Evolutionary conservation across 257 asterid species (phyloP).

Genomic region (Solanum appendiculatum): DNA sequence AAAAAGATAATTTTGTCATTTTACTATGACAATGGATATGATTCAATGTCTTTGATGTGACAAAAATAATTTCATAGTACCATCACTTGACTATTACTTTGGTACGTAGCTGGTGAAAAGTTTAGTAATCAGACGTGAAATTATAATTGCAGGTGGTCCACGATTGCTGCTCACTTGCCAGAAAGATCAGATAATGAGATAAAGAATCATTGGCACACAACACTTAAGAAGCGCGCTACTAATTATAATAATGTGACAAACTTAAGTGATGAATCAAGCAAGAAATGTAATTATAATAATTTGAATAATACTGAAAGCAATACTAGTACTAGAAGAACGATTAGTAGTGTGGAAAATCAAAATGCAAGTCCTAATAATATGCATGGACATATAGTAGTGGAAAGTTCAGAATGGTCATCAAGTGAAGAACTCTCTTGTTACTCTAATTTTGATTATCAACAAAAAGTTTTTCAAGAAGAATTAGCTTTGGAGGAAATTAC

Average conservation of each 20-base stretch:
- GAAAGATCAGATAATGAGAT: constrained; percentile 1
- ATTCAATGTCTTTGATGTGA: neutral
- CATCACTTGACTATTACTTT: neutral
- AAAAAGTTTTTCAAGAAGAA: neutral
- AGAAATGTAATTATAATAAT: no score
- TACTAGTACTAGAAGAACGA: neutral
- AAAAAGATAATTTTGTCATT: no score
- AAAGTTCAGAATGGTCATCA: neutral
- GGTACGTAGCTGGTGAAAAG: neutral
- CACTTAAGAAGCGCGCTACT: neutral
- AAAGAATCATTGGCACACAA: neutral
- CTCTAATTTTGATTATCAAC: neutral
- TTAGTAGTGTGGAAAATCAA: neutral
- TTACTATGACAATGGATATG: neutral
- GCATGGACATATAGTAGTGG: neutral
- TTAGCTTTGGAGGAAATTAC: neutral
- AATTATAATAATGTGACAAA: neutral
- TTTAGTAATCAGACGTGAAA: neutral
- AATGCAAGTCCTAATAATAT: neutral
- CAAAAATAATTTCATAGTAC: neutral
- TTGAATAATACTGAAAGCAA: neutral
- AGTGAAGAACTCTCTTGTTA: neutral
- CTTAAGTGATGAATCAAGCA: no score
- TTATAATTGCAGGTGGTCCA: neutral
- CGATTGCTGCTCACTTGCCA: neutral